A percentile compares a stretch with the other conserved stretches of the same genome.
Evolutionary conservation across 495 filamentous ascomycete species (phyloP).

Genomic region (Talaromyces ruber): DNA sequence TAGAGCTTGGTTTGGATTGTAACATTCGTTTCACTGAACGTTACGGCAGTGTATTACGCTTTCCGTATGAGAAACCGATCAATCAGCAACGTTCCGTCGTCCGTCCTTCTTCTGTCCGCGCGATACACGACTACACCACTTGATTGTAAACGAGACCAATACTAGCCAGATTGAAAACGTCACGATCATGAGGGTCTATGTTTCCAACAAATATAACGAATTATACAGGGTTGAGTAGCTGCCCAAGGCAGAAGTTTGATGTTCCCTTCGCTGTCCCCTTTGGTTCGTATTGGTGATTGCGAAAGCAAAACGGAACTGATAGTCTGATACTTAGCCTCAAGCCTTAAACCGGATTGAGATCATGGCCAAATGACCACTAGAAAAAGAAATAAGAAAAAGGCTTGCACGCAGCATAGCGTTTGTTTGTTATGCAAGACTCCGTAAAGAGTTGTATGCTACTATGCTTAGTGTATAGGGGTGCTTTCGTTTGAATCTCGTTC

Average conservation of each 20-base stretch:
- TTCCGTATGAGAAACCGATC: neutral
- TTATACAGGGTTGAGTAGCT: neutral
- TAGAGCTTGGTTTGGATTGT: neutral
- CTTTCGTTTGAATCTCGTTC: neutral
- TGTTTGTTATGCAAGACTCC: neutral
- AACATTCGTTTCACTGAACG: neutral
- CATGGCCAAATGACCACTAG: neutral
- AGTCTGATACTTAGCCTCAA: neutral
- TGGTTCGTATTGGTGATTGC: neutral
- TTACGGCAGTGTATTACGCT: neutral
- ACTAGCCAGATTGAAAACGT: neutral
- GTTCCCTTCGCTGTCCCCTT: neutral
- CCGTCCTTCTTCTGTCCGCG: neutral
- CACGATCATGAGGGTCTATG: neutral
- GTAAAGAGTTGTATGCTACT: neutral
- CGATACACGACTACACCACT: neutral
- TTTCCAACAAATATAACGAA: neutral
- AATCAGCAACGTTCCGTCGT: neutral
- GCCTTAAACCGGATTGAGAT: neutral
- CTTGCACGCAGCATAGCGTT: neutral
- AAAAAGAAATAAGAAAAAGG: neutral
- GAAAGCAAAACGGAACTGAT: neutral
- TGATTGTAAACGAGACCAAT: neutral
- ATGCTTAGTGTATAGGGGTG: neutral
- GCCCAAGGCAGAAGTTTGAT: neutral